phyloP scores from a whole-genome alignment of 2,329 filamentous ascomycete species.

The Trichoderma sp. region DNA sequence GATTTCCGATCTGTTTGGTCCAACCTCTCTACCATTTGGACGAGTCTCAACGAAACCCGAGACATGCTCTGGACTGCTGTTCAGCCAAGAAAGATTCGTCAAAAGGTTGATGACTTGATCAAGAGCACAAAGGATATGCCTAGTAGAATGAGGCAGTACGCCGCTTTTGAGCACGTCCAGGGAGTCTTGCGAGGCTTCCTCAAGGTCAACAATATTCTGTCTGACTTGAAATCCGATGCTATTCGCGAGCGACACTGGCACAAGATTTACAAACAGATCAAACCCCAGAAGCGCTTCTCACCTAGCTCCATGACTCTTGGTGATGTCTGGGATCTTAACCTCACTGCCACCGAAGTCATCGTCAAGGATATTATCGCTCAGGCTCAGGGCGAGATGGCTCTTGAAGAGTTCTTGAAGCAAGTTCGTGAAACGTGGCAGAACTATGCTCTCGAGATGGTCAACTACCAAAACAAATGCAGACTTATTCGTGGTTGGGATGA shows the following conservation, averaged over 20 bases:
- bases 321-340: constrained; percentile 96
- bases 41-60: constrained; percentile 87
- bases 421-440: constrained; percentile 97
- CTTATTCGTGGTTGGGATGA: constrained; percentile 98
- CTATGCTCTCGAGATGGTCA: constrained; percentile 89
- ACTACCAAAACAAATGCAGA: constrained; percentile 97
- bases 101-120: constrained; percentile 84
- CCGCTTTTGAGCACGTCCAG: constrained; percentile 98
- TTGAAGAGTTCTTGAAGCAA: constrained; percentile 95
- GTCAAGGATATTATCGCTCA: constrained; percentile 93
- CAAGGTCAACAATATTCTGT: constrained; percentile 85
- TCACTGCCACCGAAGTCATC: constrained; percentile 79
- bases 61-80: constrained; percentile 94
- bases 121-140: constrained; percentile 99
- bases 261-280: constrained; percentile 95
- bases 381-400: constrained; percentile 94
- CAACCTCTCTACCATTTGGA: constrained; percentile 92
- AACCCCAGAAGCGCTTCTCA: constrained; percentile 89
- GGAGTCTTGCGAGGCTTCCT: constrained; percentile 82
- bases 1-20: constrained; percentile 99
- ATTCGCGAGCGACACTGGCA: constrained; percentile 96
- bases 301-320: constrained; percentile 94
- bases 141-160: constrained; percentile 97
- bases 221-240: constrained; percentile 92
- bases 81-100: constrained; percentile 87